phyloP scores from a whole-genome alignment of 2,329 filamentous ascomycete genomes.

The Alternaria tenuissima region DNA sequence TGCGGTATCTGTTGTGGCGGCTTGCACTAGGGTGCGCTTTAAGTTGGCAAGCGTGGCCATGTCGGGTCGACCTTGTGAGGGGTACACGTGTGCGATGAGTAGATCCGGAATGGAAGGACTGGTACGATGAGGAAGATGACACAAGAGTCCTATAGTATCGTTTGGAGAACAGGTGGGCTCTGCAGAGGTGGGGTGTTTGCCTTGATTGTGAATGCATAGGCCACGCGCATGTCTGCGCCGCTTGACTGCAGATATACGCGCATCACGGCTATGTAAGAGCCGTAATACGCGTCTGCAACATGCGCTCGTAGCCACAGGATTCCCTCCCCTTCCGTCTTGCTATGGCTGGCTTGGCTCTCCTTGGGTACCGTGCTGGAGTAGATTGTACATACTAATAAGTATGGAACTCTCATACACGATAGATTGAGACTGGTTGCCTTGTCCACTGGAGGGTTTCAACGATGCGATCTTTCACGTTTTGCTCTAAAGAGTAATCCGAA shows the following conservation, averaged over 20 bases:
- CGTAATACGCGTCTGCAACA: background rate
- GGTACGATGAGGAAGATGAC: background rate
- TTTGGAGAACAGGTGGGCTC: background rate
- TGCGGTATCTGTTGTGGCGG: background rate
- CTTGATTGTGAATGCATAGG: no score
- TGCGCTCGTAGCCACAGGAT: background rate
- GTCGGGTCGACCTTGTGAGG: background rate
- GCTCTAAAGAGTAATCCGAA: background rate
- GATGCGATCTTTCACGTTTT: background rate
- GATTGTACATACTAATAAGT: rapidly evolving
- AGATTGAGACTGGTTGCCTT: background rate
- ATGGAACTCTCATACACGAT: background rate
- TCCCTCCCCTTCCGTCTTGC: background rate
- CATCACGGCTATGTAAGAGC: background rate
- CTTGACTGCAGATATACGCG: background rate
- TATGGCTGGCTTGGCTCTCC: background rate
- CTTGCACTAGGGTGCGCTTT: background rate
- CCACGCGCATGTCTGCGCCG: background rate
- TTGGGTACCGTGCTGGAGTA: background rate
- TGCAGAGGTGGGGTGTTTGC: background rate
- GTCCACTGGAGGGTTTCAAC: no score
- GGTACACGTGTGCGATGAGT: background rate
- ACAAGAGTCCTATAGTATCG: background rate
- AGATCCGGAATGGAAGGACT: background rate
- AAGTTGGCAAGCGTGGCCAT: background rate